phyloP scores from a whole-genome alignment of 2,329 filamentous ascomycete genomes.

The Trichoderma sp. region DNA sequence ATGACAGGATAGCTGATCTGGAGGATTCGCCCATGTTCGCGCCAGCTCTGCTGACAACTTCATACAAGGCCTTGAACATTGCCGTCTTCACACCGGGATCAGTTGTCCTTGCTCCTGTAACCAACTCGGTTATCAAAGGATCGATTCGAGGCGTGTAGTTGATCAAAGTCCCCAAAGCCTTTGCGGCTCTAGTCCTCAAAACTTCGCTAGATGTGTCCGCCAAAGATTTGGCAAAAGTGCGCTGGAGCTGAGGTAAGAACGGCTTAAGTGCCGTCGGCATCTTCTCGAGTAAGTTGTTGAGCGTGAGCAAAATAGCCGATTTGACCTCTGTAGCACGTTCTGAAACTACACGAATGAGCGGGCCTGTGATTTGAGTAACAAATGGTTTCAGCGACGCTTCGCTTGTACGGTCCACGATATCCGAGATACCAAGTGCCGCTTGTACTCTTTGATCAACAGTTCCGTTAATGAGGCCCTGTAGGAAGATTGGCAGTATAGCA shows the following conservation, averaged over 20 bases:
- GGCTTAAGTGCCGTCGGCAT: conserved; percentile 94
- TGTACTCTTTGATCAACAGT: conserved; percentile 88
- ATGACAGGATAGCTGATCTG: conserved; percentile 75
- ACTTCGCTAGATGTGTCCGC: conserved; percentile 91
- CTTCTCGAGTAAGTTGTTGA: conserved; percentile 95
- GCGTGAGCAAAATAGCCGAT: conserved; percentile 85
- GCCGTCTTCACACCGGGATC: conserved; percentile 87
- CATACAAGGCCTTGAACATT: conserved; percentile 95
- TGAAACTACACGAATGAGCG: conserved; percentile 94
- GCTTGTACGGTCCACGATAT: conserved; percentile 90
- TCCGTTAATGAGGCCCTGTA: conserved; percentile 97
- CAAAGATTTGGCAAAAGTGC: conserved; percentile 93
- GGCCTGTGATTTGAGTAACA: conserved; percentile 95
- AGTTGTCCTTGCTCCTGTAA: conserved; percentile 86
- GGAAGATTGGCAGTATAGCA: conserved; percentile 91
- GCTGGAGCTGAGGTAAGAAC: conserved; percentile 92
- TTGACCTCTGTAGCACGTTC: conserved; percentile 96
- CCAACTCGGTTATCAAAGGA: conserved; percentile 85
- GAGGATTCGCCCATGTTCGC: conserved; percentile 92
- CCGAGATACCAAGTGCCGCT: conserved; percentile 88
- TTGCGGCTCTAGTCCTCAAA: conserved; percentile 82
- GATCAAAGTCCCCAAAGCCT: conserved; percentile 91
- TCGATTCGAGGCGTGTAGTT: conserved; percentile 94
- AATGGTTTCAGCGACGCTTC: conserved; percentile 87
- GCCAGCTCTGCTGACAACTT: conserved; percentile 93